Evolutionary conservation across 805 yeast species (phyloP).

Genomic region (Zygoascus bituminiphila): DNA sequence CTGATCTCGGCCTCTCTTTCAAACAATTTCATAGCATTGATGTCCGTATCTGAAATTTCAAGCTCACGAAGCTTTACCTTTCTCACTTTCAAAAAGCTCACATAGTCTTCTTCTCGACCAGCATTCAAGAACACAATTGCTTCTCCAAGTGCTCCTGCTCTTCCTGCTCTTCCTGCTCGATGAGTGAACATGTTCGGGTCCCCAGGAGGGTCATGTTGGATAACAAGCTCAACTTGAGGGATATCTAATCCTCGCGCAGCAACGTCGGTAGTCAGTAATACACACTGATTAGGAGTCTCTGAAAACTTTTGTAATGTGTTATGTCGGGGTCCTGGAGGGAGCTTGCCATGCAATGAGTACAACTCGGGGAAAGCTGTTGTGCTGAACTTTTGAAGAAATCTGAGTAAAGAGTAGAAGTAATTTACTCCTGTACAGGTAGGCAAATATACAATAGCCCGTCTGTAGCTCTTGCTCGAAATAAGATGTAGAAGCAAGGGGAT

Average conservation of each 20-base stretch:
- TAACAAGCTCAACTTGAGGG: slow-evolving; percentile 86
- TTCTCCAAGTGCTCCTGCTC: slow-evolving; percentile 78
- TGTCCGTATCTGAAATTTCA: slow-evolving; percentile 11
- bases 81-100: slow-evolving; percentile 71
- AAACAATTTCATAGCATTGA: slow-evolving; percentile 13
- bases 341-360: slow-evolving; percentile 83
- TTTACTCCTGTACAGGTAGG: slow-evolving; percentile 86
- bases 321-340: slow-evolving; percentile 69
- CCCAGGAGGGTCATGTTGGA: slow-evolving; percentile 93
- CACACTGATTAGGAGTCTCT: slow-evolving; percentile 39
- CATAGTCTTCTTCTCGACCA: slow-evolving; percentile 74
- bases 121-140: slow-evolving; percentile 66
- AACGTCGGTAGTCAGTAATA: slow-evolving; percentile 91
- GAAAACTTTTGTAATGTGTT: slow-evolving; percentile 61
- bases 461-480: slow-evolving; percentile 46
- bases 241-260: slow-evolving; percentile 96
- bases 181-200: slow-evolving; percentile 89
- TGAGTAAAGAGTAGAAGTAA: slow-evolving; percentile 56
- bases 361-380: slow-evolving; percentile 34
- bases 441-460: slow-evolving; percentile 81
- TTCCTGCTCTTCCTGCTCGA: slow-evolving; percentile 90
- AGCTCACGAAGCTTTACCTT: slow-evolving; percentile 45
- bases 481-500: slow-evolving; percentile 50
- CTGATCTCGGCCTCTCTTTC: slow-evolving; percentile 21
- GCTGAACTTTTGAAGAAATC: slow-evolving; percentile 29